These are phyloP conservation scores for Cymbidium sinense DNA, from an alignment of 106 monocot genomes.

Conservation along the genomic window DNA sequence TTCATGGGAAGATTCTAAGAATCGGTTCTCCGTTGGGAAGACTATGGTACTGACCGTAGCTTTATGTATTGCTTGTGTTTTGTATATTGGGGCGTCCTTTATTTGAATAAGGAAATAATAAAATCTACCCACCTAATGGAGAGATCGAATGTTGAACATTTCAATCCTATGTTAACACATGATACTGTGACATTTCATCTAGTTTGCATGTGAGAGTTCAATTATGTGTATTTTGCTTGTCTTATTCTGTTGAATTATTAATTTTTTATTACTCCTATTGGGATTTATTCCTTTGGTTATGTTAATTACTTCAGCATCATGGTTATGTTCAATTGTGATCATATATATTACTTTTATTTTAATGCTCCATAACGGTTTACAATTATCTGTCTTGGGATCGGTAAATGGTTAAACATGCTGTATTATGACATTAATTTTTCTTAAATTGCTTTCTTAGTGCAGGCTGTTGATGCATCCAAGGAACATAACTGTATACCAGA, in stretches of 20 bases:
- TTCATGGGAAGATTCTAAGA: no score
- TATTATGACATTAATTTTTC: not conserved
- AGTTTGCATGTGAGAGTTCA: not conserved
- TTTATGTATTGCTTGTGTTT: not conserved
- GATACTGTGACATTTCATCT: not conserved
- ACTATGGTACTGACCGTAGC: not conserved
- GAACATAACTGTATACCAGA: constrained; percentile 98
- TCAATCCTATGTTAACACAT: not conserved
- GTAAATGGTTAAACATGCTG: not conserved
- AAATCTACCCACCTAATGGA: not conserved
- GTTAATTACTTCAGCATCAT: not conserved
- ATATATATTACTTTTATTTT: not conserved
- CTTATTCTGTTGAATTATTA: not conserved
- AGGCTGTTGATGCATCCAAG: constrained; percentile 70
- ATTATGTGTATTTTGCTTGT: constrained; percentile 1
- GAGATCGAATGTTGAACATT: not conserved
- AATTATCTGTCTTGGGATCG: not conserved
- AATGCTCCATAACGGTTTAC: not conserved
- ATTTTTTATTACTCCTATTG: not conserved
- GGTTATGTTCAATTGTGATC: not conserved
- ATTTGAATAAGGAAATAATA: not conserved
- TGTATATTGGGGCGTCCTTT: not conserved
- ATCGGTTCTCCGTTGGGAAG: no score
- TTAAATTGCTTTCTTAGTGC: constrained; percentile 14
- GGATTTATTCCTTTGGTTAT: not conserved